Evolutionary conservation across 2,329 filamentous ascomycete species (phyloP), one percentile per base, ranked within the genome.

Genomic region (Aquanectria penicillioides): DNA sequence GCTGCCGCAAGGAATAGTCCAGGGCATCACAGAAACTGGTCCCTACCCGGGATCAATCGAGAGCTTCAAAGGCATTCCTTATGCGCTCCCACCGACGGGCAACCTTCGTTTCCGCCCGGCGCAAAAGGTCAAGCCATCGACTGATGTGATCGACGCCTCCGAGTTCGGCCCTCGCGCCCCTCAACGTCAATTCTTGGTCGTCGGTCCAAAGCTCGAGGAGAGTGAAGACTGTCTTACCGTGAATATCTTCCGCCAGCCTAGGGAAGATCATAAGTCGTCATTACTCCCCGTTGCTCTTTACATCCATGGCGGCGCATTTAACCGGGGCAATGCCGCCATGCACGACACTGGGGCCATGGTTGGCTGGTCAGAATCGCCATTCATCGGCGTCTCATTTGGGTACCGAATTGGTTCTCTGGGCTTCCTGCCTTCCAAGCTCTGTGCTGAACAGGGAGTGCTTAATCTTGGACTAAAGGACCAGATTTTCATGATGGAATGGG

Each of bases 311-410:
- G 67, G 67, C 6, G 67, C 67, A 0, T 69, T 69, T 6, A 69
- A 69, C 20, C 86, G 87, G 65, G 79, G 84, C 29, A 69, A 73
- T 55, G 79, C 83, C 38, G 68, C 75, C 31, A 82, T 83, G 76
- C 80, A 89, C 56, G 83, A 90, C 67, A 86, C 89, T 52, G 82
- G 81, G 0, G 85, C 84, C 12, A 86, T 91, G 76, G 82, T 89
- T 5, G 80, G 83, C 2, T 88, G 83, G 74, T 73, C 82, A 0
- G 71, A 76, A 12, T 55, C 55, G 15, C 81, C 83, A 0, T 76
- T 90, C 44, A 77, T 86, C 34, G 81, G 74, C 5, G 76, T 84
- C 2, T 79, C 76, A 28, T 79, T 83, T 67, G 79, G 79, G 63
- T 81, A 87, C 68, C 79, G 86, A 8, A 78, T 88, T 33, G 81